phyloP scores from a whole-genome alignment of 805 yeast genomes.

The Schwanniomyces yamadae region DNA sequence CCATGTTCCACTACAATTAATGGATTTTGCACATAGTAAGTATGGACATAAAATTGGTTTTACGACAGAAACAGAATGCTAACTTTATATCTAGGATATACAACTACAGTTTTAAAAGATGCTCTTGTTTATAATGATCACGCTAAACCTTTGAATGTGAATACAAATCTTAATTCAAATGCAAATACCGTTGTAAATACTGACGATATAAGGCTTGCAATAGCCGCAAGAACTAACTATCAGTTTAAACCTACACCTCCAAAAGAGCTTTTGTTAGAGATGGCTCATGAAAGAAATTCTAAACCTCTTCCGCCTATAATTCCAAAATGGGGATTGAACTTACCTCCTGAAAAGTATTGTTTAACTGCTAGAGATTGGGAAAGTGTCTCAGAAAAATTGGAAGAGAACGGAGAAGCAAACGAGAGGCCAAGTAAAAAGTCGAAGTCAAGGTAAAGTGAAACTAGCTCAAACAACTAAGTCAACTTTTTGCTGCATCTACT shows the following conservation, averaged over 20 bases:
- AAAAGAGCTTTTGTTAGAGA: slow-evolving; percentile 82
- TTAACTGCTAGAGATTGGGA: slow-evolving; percentile 81
- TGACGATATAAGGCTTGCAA: slow-evolving; percentile 89
- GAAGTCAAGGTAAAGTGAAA: slow-evolving; percentile 2
- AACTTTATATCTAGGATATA: slow-evolving; percentile 50
- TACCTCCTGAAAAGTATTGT: slow-evolving; percentile 98
- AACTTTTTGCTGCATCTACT: too few species aligned
- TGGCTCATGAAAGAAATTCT: slow-evolving; percentile 90
- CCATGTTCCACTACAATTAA: slow-evolving; percentile 89
- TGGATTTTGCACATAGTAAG: slow-evolving; percentile 89
- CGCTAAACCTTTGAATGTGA: slow-evolving; percentile 43
- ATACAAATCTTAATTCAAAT: slow-evolving; percentile 28
- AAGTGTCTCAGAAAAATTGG: slow-evolving; percentile 21
- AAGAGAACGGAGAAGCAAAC: slow-evolving; percentile 13
- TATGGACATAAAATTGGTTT: slow-evolving; percentile 7
- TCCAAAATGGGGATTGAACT: slow-evolving; percentile 85
- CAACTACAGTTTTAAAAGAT: slow-evolving; percentile 82
- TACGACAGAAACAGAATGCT: slow-evolving; percentile 1
- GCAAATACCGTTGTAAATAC: slow-evolving; percentile 62
- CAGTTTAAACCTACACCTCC: slow-evolving; percentile 96
- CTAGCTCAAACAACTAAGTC: too few species aligned
- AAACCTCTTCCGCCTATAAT: slow-evolving; percentile 88
- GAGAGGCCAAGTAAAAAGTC: slow-evolving; percentile 7
- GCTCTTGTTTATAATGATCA: slow-evolving; percentile 89
- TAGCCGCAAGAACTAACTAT: slow-evolving; percentile 90